A percentile compares a stretch with the other conserved stretches of the same genome.
Conservation (phyloP, 495 filamentous ascomycete genomes). For the Trichoderma parareesei region DNA sequence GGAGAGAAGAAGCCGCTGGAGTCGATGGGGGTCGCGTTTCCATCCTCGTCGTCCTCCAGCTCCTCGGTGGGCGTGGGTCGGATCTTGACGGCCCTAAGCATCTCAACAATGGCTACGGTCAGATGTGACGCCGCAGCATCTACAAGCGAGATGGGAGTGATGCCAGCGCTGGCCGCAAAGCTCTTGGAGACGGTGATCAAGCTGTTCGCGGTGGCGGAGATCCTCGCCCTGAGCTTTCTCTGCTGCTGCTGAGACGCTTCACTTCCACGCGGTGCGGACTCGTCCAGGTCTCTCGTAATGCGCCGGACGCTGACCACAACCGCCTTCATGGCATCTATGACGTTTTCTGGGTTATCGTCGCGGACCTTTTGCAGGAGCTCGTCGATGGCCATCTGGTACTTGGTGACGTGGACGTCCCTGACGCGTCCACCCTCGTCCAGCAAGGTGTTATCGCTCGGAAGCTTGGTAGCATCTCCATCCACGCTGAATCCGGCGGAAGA, state of each 20-base stretch:
- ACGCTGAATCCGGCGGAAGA: conserved; percentile 67
- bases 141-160: conserved; percentile 90
- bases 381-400: conserved; percentile 91
- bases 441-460: conserved; percentile 62
- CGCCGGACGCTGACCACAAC: conserved; percentile 72
- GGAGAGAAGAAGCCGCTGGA: conserved; percentile 47
- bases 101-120: conserved; percentile 73
- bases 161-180: conserved; percentile 66
- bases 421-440: conserved; percentile 66
- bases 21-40: conserved; percentile 43
- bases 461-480: conserved; percentile 53
- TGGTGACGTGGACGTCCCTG: conserved; percentile 85
- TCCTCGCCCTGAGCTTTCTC: conserved; percentile 62
- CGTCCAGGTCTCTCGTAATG: conserved; percentile 71
- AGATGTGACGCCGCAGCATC: conserved; percentile 95
- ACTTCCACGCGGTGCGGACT: conserved; percentile 40
- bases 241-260: conserved; percentile 36
- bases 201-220: conserved; percentile 90
- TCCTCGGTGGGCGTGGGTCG: conserved; percentile 64
- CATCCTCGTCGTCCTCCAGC: conserved; percentile 67
- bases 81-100: conserved; percentile 77
- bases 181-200: conserved; percentile 91
- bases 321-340: conserved; percentile 72
- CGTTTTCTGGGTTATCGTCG: conserved; percentile 56
- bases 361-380: conserved; percentile 78